Percentiles rank a stretch among this genome's conserved stretches.
These are phyloP conservation scores for Lecanicillium sp. DNA, from an alignment of 2,329 filamentous ascomycete genomes.

Conservation along the genomic window DNA sequence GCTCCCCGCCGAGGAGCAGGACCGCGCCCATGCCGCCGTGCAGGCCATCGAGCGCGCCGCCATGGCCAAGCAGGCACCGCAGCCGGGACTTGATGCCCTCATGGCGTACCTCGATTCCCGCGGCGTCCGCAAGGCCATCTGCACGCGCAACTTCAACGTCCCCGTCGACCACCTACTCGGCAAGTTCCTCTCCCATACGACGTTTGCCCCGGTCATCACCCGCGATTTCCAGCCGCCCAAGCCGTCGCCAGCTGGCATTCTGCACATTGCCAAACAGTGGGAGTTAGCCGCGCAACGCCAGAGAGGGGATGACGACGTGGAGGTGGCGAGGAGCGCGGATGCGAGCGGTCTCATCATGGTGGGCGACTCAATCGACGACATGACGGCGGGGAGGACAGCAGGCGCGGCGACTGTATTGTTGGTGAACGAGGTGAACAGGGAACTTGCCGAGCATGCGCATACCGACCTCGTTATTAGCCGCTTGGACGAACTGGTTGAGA, in stretches of 20 bases:
- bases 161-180: slow-evolving; percentile 69
- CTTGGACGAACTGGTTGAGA: slow-evolving; percentile 68
- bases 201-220: slow-evolving; percentile 76
- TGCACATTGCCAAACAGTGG: slow-evolving; percentile 79
- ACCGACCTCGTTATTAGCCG: slow-evolving; percentile 68
- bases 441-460: slow-evolving; percentile 63
- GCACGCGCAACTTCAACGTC: slow-evolving; percentile 86
- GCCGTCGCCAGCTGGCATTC: slow-evolving; percentile 78
- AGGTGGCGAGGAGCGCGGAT: slow-evolving; percentile 25
- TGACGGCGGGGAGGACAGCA: slow-evolving; percentile 76
- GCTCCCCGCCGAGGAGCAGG: slow-evolving; percentile 56
- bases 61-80: slow-evolving; percentile 74
- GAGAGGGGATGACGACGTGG: slow-evolving; percentile 24
- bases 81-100: slow-evolving; percentile 69
- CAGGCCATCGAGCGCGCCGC: slow-evolving; percentile 72
- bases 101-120: slow-evolving; percentile 68
- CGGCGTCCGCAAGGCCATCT: slow-evolving; percentile 71
- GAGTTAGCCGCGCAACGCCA: slow-evolving; percentile 42
- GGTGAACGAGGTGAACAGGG: slow-evolving; percentile 71
- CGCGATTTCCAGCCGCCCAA: slow-evolving; percentile 79
- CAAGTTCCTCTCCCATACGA: slow-evolving; percentile 63
- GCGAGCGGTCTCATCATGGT: slow-evolving; percentile 55
- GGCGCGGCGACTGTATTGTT: slow-evolving; percentile 89
- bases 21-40: slow-evolving; percentile 65
- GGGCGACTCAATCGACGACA: slow-evolving; percentile 84